These are phyloP conservation scores for Beauveria pseudobassiana DNA, from an alignment of 2,329 filamentous ascomycete genomes.

Conservation along the genomic window DNA sequence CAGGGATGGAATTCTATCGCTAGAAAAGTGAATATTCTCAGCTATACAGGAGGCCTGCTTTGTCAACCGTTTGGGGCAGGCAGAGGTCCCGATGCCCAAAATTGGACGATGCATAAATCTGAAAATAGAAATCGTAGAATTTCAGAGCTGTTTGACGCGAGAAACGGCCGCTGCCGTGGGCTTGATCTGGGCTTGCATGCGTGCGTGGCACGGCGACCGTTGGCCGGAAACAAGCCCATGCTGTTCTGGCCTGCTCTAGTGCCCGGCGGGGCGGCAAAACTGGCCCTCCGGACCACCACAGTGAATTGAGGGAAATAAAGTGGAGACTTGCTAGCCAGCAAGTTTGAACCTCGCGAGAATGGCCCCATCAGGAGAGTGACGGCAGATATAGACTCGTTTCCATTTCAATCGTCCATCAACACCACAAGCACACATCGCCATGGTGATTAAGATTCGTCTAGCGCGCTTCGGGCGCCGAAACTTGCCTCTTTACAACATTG, in stretches of 20 bases:
- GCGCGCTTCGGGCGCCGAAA: constrained; percentile 88
- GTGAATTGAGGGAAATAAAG: too few species aligned
- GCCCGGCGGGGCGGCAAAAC: constrained; percentile 27
- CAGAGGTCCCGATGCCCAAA: neutral
- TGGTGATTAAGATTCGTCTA: constrained; percentile 92
- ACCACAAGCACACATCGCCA: constrained; percentile 31
- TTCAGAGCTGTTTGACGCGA: neutral
- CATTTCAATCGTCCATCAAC: neutral
- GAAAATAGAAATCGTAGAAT: neutral
- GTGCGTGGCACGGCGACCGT: neutral
- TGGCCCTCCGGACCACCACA: constrained; percentile 18
- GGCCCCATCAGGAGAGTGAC: neutral
- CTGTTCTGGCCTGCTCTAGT: neutral
- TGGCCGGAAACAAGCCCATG: too few species aligned
- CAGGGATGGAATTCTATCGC: too few species aligned
- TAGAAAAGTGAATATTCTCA: too few species aligned
- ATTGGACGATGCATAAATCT: neutral
- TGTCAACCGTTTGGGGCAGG: too few species aligned
- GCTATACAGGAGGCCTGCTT: too few species aligned
- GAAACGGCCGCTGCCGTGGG: neutral
- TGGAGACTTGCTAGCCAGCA: neutral
- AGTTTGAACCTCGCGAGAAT: neutral
- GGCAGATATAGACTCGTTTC: neutral
- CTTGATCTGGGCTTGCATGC: neutral
- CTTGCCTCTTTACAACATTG: constrained; percentile 94